Percentiles rank a stretch among this genome's conserved stretches.
phyloP scores from a whole-genome alignment of 1,284 basidiomycete species.

The Ustanciosporium gigantosporum region DNA sequence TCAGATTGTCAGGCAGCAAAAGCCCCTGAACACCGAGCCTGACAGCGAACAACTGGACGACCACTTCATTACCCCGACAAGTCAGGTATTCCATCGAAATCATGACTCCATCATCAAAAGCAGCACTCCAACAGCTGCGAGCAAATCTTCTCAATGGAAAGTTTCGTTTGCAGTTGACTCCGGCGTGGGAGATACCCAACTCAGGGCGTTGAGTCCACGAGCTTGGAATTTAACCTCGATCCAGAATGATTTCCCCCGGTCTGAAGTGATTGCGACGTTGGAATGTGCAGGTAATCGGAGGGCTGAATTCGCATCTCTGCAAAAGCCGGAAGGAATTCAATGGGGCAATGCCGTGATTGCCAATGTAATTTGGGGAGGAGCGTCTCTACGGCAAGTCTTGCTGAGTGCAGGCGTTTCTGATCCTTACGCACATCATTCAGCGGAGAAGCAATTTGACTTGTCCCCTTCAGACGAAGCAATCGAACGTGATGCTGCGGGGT shows the following conservation, averaged over 20 bases:
- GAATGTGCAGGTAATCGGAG: constrained; percentile 49
- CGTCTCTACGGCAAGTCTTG: constrained; percentile 24
- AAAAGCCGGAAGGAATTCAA: constrained; percentile 38
- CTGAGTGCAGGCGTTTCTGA: constrained; percentile 29
- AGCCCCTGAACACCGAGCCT: constrained; percentile 44
- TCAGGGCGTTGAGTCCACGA: background rate
- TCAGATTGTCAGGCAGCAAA: constrained; percentile 17
- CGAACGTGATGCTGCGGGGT: constrained; percentile 4
- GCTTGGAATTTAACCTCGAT: constrained; percentile 8
- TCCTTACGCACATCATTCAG: constrained; percentile 25
- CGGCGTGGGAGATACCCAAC: background rate
- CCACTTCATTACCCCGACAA: constrained; percentile 31
- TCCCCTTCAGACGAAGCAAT: constrained; percentile 15
- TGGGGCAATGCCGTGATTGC: constrained; percentile 43
- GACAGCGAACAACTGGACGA: constrained; percentile 5
- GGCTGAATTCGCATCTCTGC: constrained; percentile 19
- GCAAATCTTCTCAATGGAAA: constrained; percentile 3
- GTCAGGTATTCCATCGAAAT: constrained; percentile 42
- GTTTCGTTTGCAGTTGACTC: constrained; percentile 11
- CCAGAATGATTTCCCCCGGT: constrained; percentile 2
- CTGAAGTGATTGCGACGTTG: constrained; percentile 30
- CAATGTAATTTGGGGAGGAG: constrained; percentile 36
- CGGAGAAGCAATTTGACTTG: constrained; percentile 2
- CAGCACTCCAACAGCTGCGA: background rate
- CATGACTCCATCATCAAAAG: constrained; percentile 27